Evolutionary conservation across 495 filamentous ascomycete genomes (phyloP), one percentile per base, ranked within the genome.

Genomic region (Penicillium roqueforti): DNA sequence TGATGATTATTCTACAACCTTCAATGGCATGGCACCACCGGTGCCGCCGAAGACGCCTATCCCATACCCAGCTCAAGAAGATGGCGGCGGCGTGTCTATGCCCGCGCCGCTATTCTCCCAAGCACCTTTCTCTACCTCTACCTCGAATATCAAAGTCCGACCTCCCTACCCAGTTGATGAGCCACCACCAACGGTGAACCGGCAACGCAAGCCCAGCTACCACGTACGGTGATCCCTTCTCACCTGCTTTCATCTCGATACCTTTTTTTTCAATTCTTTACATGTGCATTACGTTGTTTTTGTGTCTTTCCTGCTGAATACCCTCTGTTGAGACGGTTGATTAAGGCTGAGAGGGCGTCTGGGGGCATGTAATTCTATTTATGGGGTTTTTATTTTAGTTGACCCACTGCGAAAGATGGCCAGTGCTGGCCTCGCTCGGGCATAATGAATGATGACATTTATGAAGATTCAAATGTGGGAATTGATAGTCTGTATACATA

Each of bases 21-120:
- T 57, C 38, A 72, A 69, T 18, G 76, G 75, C 37, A 75, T 78
- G 55, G 85, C 90, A 0, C 91, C 91, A 31, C 91, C 91, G 0
- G 62, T 92, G 20, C 91, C 91, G 9, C 89, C 91, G 10, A 93
- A 93, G 69, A 95, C 88, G 0, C 90, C 90, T 1, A 81, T 93
- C 11, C 82, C 78, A 1, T 85, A 76, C 45, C 74, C 74, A 3
- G 64, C 70, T 32, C 52, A 69, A 41, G 54, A 67, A 41, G 54
- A 67, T 36, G 62, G 59, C 37, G 59, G 65, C 5, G 65, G 64
- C 47, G 67, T 73, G 19, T 57, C 66, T 9, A 73, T 70, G 71
- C 69, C 66, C 11, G 68, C 66, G 40, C 70, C 67, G 26, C 47
- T 61, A 31, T 64, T 64, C 39, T 59, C 63, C 6, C 54, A 55